These are phyloP conservation scores for Leptographium procerum DNA, from an alignment of 2,329 filamentous ascomycete species.

Conservation along the genomic window DNA sequence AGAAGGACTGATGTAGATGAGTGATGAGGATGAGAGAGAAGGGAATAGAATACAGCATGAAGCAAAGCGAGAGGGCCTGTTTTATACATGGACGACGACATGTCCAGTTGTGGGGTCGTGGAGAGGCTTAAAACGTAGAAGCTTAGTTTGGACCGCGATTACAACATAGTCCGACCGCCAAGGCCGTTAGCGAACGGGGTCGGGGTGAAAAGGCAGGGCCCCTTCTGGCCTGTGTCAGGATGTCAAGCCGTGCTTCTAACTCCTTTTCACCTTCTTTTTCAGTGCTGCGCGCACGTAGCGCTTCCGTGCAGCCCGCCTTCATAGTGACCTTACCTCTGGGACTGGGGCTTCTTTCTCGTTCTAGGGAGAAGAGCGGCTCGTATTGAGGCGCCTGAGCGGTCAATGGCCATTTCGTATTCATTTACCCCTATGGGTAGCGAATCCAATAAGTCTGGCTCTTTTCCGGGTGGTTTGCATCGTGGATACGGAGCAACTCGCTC, in stretches of 20 bases:
- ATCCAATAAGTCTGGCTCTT: not conserved
- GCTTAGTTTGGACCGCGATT: not conserved
- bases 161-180: constrained; percentile 9
- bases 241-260: not conserved
- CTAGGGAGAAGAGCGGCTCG: not conserved
- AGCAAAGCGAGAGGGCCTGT: not conserved
- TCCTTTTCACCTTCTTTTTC: not conserved
- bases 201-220: not conserved
- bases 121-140: constrained; percentile 1
- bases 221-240: constrained; percentile 8
- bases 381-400: not conserved
- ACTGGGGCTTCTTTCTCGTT: not conserved
- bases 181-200: constrained; percentile 4
- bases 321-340: not conserved
- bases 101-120: not conserved
- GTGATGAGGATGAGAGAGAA: constrained; percentile 4
- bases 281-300: not conserved
- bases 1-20: constrained; percentile 6
- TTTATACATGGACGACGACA: not conserved
- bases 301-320: not conserved
- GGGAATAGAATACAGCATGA: not conserved
- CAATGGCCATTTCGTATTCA: not conserved
- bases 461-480: not conserved
- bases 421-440: too few relatives aligned
- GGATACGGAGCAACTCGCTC: not conserved